Evolutionary conservation across 1,284 basidiomycete species (phyloP).

Genomic region (Athelia psychrophila): DNA sequence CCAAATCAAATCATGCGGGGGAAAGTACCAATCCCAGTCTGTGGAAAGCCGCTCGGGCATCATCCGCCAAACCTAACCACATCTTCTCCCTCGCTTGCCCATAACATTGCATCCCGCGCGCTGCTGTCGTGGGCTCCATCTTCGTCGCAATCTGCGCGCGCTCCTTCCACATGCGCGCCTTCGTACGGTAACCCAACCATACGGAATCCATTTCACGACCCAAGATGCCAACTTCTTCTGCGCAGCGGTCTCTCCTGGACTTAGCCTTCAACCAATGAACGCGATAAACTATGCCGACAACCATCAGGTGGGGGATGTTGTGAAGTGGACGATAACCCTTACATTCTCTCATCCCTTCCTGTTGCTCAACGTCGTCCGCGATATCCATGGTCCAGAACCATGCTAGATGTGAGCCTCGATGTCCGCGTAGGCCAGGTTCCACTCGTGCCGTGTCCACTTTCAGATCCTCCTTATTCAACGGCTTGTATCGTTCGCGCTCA

Average conservation of each 20-base stretch:
- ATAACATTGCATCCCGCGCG: too few species aligned
- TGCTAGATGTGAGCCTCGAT: neutral
- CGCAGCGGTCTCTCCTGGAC: neutral
- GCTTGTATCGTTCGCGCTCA: neutral
- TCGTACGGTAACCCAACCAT: too few species aligned
- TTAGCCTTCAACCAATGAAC: conserved; percentile 2
- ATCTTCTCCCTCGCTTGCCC: too few species aligned
- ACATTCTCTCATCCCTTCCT: neutral
- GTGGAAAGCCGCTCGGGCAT: too few species aligned
- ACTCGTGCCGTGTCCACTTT: neutral
- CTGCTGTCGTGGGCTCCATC: too few species aligned
- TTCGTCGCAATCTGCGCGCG: too few species aligned
- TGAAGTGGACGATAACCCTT: neutral
- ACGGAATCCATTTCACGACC: neutral
- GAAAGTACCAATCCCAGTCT: too few species aligned
- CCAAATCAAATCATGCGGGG: too few species aligned
- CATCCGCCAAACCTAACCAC: too few species aligned
- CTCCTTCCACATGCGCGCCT: too few species aligned
- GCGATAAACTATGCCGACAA: neutral
- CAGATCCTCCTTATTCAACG: neutral
- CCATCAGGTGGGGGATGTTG: neutral
- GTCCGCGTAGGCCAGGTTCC: neutral
- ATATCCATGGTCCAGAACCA: neutral
- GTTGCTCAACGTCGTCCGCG: neutral
- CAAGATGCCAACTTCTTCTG: neutral